These are phyloP conservation scores for Bimuria novae-zelandiae DNA, from an alignment of 2,329 filamentous ascomycete genomes.

Conservation along the genomic window DNA sequence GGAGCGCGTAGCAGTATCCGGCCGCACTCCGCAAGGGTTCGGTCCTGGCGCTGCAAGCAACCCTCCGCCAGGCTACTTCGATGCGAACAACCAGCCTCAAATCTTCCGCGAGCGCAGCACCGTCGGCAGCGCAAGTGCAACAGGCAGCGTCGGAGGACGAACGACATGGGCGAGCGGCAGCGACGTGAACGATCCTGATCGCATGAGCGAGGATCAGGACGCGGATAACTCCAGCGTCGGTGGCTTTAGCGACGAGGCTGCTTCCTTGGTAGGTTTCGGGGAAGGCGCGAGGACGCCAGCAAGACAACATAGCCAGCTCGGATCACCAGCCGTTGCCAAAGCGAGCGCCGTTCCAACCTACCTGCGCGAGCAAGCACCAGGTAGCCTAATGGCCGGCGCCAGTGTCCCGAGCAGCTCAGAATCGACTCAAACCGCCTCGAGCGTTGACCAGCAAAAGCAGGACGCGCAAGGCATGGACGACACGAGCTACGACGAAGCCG, in stretches of 20 bases:
- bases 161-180: slow-evolving; percentile 71
- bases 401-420: slow-evolving; percentile 32
- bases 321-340: slow-evolving; percentile 72
- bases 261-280: slow-evolving; percentile 87
- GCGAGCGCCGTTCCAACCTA: slow-evolving; percentile 41
- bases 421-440: slow-evolving; percentile 36
- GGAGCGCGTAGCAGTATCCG: slow-evolving; percentile 80
- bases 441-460: slow-evolving; percentile 42
- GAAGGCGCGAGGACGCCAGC: slow-evolving; percentile 74
- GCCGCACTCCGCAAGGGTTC: slow-evolving; percentile 55
- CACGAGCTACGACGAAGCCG: slow-evolving; percentile 50
- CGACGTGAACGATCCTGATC: slow-evolving; percentile 66
- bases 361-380: slow-evolving; percentile 36
- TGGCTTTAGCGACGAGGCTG: slow-evolving; percentile 84
- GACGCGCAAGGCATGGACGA: slow-evolving; percentile 53
- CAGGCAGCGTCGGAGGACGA: slow-evolving; percentile 72
- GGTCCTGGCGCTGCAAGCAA: slow-evolving; percentile 50
- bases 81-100: slow-evolving; percentile 68
- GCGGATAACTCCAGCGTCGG: slow-evolving; percentile 68
- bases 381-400: slow-evolving; percentile 40
- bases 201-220: slow-evolving; percentile 69
- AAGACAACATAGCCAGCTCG: slow-evolving; percentile 67
- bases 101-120: slow-evolving; percentile 79
- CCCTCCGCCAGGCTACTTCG: slow-evolving; percentile 71
- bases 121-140: slow-evolving; percentile 87